Base-by-base conservation (phyloP, 129 eudicot genomes). In the Tanacetum coccineum region DNA sequence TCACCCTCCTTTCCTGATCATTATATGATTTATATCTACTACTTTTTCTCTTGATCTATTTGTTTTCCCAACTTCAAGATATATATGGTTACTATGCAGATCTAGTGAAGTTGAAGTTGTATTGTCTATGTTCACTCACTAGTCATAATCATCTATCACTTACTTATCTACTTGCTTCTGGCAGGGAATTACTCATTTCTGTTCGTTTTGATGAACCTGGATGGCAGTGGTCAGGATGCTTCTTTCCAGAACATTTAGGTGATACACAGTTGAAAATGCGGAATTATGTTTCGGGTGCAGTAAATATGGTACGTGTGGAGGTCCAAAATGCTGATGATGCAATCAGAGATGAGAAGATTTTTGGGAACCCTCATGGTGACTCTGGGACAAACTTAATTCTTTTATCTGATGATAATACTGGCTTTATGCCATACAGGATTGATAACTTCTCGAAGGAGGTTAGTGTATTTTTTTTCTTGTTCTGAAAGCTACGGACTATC, bases 141-240 rank as follows among this genome's bases (percentile, higher is more conserved):
- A 30, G 11, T 73, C 39, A 42, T 54, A 26, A 64, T 64, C 22
- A 0, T 57, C 59, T 11, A 57, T 57, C 47, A 32, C 50, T 9
- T 50, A 22, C 56, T 63, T 64, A 26, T 70, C 15, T 22, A 5
- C 66, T 30, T 32, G 22, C 45, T 46, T 73, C 9, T 47, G 59
- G 62, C 87, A 94, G 99, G 91, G 99, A 89, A 20, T 57, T 94
- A 58, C 87, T 89, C 39, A 81, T 94, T 53, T 90, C 88, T 20
- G 83, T 89, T 71, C 90, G 90, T 21, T 89, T 94, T 68, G 80
- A 84, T 71, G 97, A 87, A 54, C 96, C 97, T 62, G 96, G 96
- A 67, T 89, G 93, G 93, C 97, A 89, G 77, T 94, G 99, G 99
- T 94, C 99, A 25, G 97, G 99, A 20, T 78, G 97, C 85, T 94